A percentile compares a stretch with the other conserved stretches of the same genome.
Conservation (phyloP, 2,329 filamentous ascomycete species). For the Drechslera avenae region DNA sequence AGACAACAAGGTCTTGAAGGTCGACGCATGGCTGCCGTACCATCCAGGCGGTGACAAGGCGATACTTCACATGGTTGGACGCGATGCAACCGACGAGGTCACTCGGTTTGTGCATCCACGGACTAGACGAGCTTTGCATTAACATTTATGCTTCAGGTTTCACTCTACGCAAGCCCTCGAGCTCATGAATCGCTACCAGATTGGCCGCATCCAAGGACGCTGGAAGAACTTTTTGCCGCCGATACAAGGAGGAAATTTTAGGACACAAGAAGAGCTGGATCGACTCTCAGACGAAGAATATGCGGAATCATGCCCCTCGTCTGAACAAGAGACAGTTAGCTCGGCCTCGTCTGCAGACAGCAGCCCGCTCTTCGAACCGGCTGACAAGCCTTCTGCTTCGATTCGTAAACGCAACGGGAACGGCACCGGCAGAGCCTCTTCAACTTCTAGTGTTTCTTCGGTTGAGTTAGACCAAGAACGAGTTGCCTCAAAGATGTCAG, state of each 20-base stretch:
- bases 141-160: conserved; percentile 60
- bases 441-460: conserved; percentile 65
- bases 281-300: conserved; percentile 45
- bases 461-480: conserved; percentile 50
- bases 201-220: conserved; percentile 77
- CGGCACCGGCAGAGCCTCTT: conserved; percentile 51
- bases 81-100: conserved; percentile 93
- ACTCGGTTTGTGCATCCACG: conserved; percentile 68
- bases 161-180: conserved; percentile 79
- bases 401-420: conserved; percentile 50
- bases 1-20: conserved; percentile 79
- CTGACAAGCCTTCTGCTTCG: conserved; percentile 45
- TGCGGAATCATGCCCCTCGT: conserved; percentile 19
- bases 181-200: conserved; percentile 80
- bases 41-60: conserved; percentile 92
- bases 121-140: background rate
- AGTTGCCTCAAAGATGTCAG: conserved; percentile 57
- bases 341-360: conserved; percentile 59
- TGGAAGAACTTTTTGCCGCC: conserved; percentile 92
- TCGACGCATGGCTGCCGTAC: conserved; percentile 85
- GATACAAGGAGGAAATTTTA: conserved; percentile 85
- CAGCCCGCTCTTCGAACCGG: conserved; percentile 64
- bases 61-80: conserved; percentile 90
- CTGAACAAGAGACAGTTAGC: conserved; percentile 35
- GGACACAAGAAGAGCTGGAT: conserved; percentile 54